Base-by-base conservation (phyloP, 257 asterid genomes). In the Striga asiatica region DNA sequence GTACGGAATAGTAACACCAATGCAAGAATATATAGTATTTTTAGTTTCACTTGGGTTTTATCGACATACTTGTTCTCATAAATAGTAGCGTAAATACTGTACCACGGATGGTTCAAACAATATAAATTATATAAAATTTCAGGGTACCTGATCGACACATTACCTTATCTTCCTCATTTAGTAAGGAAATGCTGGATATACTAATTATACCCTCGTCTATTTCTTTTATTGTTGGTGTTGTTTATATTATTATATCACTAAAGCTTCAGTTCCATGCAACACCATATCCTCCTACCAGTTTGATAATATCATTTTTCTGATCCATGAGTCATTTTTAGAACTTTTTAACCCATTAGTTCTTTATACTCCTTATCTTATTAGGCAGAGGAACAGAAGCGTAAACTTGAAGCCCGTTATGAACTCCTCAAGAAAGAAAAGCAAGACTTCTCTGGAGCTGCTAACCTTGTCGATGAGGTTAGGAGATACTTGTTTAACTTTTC, bases 311-410 rank as follows among this genome's bases (percentile, higher is more conserved):
- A 48, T 39, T 8, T 22, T 49, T 21, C 14, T 54, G 39, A 2
- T 56, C 54, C 19, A 4, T 20, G 21, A 8, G 45, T 6, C 4
- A 39, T 7, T 31, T 29, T 50, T 57, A 18, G n/a, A 34, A 42
- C 10, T 7, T 13, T 8, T 41, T 17, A 13, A 28, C 31, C 22
- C 28, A 41, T 38, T 18, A 53, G 34, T 37, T 43, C 14, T 25
- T n/a, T 50, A 8, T 45, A 50, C 29, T 58, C 21, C 3, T 9
- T 43, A 23, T 64, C 27, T 52, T 60, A 20, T 57, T 49, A 85
- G 95, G 84, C 84, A 3, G 88, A 85, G 73, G 83, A 82, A 60
- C 83, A 70, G 52, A 82, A 74, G n/a, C 59, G 42, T 25, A 45
- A 67, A 20, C 49, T 80, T 38, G 58, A 52, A 72, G 77, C 75